phyloP scores from a whole-genome alignment of 495 filamentous ascomycete genomes.

The Trichocladium antarcticum region DNA sequence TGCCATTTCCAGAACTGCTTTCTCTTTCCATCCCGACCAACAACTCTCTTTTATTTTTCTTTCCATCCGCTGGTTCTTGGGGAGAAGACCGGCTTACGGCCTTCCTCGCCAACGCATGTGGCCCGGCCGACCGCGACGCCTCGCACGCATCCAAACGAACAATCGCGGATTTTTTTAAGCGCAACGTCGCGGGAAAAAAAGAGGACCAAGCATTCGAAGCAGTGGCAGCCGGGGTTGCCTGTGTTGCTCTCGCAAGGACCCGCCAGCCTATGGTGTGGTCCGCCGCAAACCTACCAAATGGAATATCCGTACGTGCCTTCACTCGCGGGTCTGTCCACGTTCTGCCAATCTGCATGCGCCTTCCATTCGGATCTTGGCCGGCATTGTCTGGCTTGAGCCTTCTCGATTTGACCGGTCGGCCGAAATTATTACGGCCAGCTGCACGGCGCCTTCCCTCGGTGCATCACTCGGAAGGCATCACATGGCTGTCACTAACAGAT shows the following conservation, averaged over 20 bases:
- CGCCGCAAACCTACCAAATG: conserved; percentile 16
- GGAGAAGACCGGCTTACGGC: too few relatives aligned
- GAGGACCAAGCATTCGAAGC: neutral
- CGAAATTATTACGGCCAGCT: neutral
- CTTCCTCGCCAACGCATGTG: too few relatives aligned
- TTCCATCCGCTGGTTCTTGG: too few relatives aligned
- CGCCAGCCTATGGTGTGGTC: conserved; percentile 28
- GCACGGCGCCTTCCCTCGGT: neutral
- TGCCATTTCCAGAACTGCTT: too few relatives aligned
- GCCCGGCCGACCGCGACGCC: too few relatives aligned
- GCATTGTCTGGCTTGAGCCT: neutral
- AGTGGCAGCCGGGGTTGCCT: conserved; percentile 1
- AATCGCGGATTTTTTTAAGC: too few relatives aligned
- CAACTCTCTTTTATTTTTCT: too few relatives aligned
- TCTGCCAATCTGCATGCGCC: neutral
- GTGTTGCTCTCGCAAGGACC: conserved; percentile 17
- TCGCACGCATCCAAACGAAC: too few relatives aligned
- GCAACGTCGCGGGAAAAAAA: too few relatives aligned
- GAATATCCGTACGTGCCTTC: conserved; percentile 23
- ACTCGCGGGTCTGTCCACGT: too few relatives aligned
- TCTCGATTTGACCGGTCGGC: neutral
- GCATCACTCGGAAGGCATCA: conserved; percentile 2
- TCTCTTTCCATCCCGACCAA: too few relatives aligned
- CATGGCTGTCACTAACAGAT: conserved; percentile 27
- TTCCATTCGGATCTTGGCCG: neutral